phyloP scores from a whole-genome alignment of 2,329 filamentous ascomycete species.

The Tolypocladium cylindrosporum region DNA sequence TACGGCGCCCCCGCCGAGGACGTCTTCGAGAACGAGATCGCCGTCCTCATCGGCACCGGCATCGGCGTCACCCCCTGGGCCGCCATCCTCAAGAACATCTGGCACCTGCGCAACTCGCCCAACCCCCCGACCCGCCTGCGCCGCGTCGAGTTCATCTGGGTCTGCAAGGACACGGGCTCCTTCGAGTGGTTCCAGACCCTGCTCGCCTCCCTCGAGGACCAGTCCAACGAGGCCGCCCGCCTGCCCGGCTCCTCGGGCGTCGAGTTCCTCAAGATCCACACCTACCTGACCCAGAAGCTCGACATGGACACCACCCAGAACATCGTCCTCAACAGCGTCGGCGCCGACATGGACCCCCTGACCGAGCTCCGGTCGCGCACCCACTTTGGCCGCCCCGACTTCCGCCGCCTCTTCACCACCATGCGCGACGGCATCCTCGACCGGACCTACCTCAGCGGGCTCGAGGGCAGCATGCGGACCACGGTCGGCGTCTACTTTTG shows the following conservation, averaged over 20 bases:
- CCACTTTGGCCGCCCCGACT: constrained; percentile 92
- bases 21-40: constrained; percentile 88
- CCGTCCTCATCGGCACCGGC: constrained; percentile 75
- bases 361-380: constrained; percentile 85
- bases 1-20: constrained; percentile 97
- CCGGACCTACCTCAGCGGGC: constrained; percentile 72
- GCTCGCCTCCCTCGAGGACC: constrained; percentile 79
- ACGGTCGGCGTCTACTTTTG: constrained; percentile 98
- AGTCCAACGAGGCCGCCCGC: constrained; percentile 62
- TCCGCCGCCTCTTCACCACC: constrained; percentile 63
- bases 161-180: constrained; percentile 88
- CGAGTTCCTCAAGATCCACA: constrained; percentile 96
- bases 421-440: constrained; percentile 86
- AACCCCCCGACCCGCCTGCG: constrained; percentile 84
- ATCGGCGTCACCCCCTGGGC: constrained; percentile 86
- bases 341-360: constrained; percentile 76
- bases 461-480: constrained; percentile 67
- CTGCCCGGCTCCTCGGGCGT: constrained; percentile 56
- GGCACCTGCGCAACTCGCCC: constrained; percentile 83
- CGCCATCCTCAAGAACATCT: constrained; percentile 90
- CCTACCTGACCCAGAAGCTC: constrained; percentile 88
- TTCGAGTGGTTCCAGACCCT: constrained; percentile 99
- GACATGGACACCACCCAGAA: constrained; percentile 91
- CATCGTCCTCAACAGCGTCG: constrained; percentile 93
- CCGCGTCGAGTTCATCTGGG: constrained; percentile 98